phyloP scores from a whole-genome alignment of 73 alveolate species.

The Paramecium pentaurelia region DNA sequence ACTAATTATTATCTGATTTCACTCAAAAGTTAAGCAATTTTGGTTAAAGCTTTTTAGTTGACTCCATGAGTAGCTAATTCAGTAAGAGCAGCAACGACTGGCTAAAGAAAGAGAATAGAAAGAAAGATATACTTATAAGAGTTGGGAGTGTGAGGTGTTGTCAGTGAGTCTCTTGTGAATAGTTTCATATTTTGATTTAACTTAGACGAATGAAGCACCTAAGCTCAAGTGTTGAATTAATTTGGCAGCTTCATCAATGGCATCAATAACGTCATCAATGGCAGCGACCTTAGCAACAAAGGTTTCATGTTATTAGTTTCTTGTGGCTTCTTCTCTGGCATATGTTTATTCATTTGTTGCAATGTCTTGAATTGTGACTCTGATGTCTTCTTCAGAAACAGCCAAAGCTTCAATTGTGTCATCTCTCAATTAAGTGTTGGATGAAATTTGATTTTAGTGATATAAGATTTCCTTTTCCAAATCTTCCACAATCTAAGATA shows the following conservation, averaged over 20 bases:
- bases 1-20: slow-evolving; percentile 46
- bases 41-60: slow-evolving; percentile 43
- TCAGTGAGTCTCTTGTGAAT: slow-evolving; percentile 47
- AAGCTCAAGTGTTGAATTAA: slow-evolving; percentile 48
- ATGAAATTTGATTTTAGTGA: not conserved
- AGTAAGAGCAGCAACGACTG: slow-evolving; percentile 40
- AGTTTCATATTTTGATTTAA: slow-evolving; percentile 44
- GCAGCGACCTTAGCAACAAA: slow-evolving; percentile 35
- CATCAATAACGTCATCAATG: slow-evolving; percentile 54
- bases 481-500: not conserved
- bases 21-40: slow-evolving; percentile 12
- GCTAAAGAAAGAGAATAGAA: not conserved
- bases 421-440: slow-evolving; percentile 46
- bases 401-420: slow-evolving; percentile 47
- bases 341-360: slow-evolving; percentile 37
- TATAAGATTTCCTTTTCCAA: slow-evolving; percentile 24
- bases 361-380: slow-evolving; percentile 43
- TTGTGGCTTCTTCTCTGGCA: slow-evolving; percentile 53
- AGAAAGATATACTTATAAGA: slow-evolving; percentile 7
- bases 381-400: slow-evolving; percentile 42
- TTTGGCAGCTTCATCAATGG: slow-evolving; percentile 61
- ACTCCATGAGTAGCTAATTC: slow-evolving; percentile 47
- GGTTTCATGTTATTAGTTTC: slow-evolving; percentile 37
- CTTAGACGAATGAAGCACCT: slow-evolving; percentile 61
- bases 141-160: slow-evolving; percentile 43